Evolutionary conservation across 2,329 filamentous ascomycete genomes (phyloP), one percentile per base, ranked within the genome.

Genomic region (Alternaria atra): DNA sequence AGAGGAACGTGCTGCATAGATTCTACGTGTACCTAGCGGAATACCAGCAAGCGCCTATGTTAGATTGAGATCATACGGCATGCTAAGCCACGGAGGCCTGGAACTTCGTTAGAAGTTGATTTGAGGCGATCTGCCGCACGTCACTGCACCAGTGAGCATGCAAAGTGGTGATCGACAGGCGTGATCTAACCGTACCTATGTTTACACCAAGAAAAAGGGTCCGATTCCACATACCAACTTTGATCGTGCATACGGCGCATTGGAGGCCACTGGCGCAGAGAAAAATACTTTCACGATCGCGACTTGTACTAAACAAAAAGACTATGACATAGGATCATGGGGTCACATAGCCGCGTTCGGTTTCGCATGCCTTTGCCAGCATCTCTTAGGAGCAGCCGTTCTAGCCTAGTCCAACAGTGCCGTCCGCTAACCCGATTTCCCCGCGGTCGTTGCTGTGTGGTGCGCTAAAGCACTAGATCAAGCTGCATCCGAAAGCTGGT

Each of bases 391-490:
- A 67, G 68, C 63, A 65, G 64, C 73, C 69, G 67, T 70, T 65
- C 67, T 68, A 66, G 71, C 60, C 67, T 70, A 71, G 67, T 70
- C 64, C 64, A 69, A 67, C 53, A 67, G 57, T 69, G 64, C 68
- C 65, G 66, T 65, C 66, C 63, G 58, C 65, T 67, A 65, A 70
- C 63, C 73, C 73, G 71, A 67, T 70, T 74, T 75, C 74, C 74
- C 75, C 73, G 71, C 74, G 67, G 70, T 72, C 52, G 61, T 69
- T 70, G 65, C 60, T 69, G 50, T 61, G 52, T 75, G 73, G 70
- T 73, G 70, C 73, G 68, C 74, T 76, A 76, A 63, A 65, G 47
- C 55, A 63, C 66, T 76, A 75, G 70, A 66, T 67, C 69, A 61
- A 72, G 66, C 68, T 74, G 70, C 70, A 59, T 73, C 67, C 68